Evolutionary conservation across 2,329 filamentous ascomycete genomes (phyloP).

Genomic region (Aspergillus transmontanensis): DNA sequence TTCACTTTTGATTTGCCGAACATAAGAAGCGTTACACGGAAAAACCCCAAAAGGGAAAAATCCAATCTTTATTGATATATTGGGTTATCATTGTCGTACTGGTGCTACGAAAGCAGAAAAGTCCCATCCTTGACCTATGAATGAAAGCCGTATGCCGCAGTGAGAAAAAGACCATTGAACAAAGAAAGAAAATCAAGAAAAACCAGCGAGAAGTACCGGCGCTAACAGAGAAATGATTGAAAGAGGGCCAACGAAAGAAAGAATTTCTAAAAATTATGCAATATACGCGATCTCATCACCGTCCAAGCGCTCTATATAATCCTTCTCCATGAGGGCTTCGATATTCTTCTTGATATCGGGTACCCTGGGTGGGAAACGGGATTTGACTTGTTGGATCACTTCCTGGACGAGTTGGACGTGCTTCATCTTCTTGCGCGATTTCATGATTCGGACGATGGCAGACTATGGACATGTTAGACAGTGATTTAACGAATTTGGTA

Average conservation of each 20-base stretch:
- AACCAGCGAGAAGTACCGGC: slow-evolving; percentile 12
- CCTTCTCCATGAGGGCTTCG: slow-evolving; percentile 97
- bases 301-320: slow-evolving; percentile 94
- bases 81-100: slow-evolving; percentile 33
- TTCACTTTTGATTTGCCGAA: too few species aligned
- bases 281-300: slow-evolving; percentile 94
- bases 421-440: slow-evolving; percentile 98
- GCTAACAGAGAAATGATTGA: slow-evolving; percentile 6
- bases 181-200: slow-evolving; percentile 1
- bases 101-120: slow-evolving; percentile 21
- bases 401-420: slow-evolving; percentile 92
- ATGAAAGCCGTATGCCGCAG: neutral
- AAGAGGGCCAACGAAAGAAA: slow-evolving; percentile 9
- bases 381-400: slow-evolving; percentile 92
- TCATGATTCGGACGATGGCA: slow-evolving; percentile 99
- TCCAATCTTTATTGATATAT: slow-evolving; percentile 13
- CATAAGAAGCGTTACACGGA: neutral
- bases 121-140: slow-evolving; percentile 2
- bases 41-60: neutral
- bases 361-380: slow-evolving; percentile 89
- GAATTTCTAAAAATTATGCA: slow-evolving; percentile 58
- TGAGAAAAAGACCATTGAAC: neutral
- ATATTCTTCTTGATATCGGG: slow-evolving; percentile 99
- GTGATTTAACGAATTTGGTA: neutral
- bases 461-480: slow-evolving; percentile 61